Evolutionary conservation across 331 rosid species (phyloP).

Genomic region (Saraca asoca): DNA sequence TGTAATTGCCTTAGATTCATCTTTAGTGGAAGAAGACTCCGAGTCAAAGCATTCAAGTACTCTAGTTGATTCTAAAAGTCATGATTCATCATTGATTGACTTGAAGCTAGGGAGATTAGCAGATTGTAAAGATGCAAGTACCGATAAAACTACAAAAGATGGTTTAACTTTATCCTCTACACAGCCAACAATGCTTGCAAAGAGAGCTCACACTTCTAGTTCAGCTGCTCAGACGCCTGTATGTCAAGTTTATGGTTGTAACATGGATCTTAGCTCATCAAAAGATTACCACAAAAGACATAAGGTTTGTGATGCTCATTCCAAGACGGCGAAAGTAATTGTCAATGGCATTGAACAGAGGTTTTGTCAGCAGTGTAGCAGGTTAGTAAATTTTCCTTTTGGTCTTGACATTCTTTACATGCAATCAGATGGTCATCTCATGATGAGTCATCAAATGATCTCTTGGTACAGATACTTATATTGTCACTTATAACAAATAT

Average conservation of each 20-base stretch:
- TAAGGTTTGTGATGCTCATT: slow-evolving; percentile 84
- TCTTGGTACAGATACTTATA: not conserved
- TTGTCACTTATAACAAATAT: not conserved
- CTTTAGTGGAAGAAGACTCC: slow-evolving; percentile 56
- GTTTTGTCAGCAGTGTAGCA: slow-evolving; percentile 95
- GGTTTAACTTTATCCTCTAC: slow-evolving; percentile 35
- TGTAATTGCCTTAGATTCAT: slow-evolving; percentile 55
- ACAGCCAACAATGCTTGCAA: slow-evolving; percentile 33
- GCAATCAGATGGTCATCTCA: slow-evolving; percentile 23
- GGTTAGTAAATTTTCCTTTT: slow-evolving; percentile 43
- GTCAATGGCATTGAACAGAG: slow-evolving; percentile 82
- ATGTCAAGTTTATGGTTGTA: slow-evolving; percentile 83
- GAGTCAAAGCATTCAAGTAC: slow-evolving; percentile 50
- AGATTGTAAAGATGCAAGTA: slow-evolving; percentile 44
- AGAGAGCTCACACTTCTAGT: slow-evolving; percentile 52
- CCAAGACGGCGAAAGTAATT: slow-evolving; percentile 73
- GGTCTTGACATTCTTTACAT: not conserved
- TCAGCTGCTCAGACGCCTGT: slow-evolving; percentile 49
- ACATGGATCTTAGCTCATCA: slow-evolving; percentile 72
- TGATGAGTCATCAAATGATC: slow-evolving; percentile 10
- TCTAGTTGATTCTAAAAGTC: slow-evolving; percentile 41
- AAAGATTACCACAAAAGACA: slow-evolving; percentile 87
- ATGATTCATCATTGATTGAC: slow-evolving; percentile 57
- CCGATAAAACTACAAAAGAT: slow-evolving; percentile 33
- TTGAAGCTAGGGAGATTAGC: slow-evolving; percentile 67